Evolutionary conservation across 345 rosid genomes (phyloP), one percentile per base, ranked within the genome.

Genomic region (Hypericum androsaemum): DNA sequence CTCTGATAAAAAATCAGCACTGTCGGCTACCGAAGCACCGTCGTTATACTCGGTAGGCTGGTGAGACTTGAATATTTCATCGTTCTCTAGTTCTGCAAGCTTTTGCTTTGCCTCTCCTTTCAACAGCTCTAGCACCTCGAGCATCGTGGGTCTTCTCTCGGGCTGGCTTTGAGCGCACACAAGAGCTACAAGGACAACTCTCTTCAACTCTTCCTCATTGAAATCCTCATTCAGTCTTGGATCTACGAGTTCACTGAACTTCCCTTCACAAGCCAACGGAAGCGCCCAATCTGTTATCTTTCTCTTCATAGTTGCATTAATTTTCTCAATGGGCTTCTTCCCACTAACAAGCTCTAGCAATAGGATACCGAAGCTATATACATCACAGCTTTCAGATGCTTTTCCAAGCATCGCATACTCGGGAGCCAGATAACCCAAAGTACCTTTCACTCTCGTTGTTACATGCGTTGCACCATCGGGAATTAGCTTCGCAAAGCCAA

Each of bases 381-480:
- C 86, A 59, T 84, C 94, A 52, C 94, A 84, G 64, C 94, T 74
- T 72, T 81, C 88, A 0, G 83, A 79, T 37, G 83, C 94, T 71
- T 81, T 79, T 44, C 88, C 86, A 10, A 81, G 70, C 88, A 81
- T 81, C 6, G 88, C 86, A 49, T 84, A 84, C 43, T 84, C 89
- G 0, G 89, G 94, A 39, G 88, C 94, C 17, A 84, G 83, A 64
- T 84, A 84, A 60, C 94, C 89, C 5, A 84, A 73, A 8, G 88
- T 84, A 54, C 94, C 94, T 57, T 81, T 84, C 16, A 81, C 88
- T 70, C 77, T 80, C 46, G 94, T 84, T 44, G 94, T 81, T 52
- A 81, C 88, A 60, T 84, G 88, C 10, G 94, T 79, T 39, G 84
- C 88, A 8, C 88, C 89, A 8, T 84, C 94, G 7, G 88, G 88